Evolutionary conservation across 2,329 filamentous ascomycete genomes (phyloP), one percentile per base, ranked within the genome.

Genomic region (Venturia effusa): DNA sequence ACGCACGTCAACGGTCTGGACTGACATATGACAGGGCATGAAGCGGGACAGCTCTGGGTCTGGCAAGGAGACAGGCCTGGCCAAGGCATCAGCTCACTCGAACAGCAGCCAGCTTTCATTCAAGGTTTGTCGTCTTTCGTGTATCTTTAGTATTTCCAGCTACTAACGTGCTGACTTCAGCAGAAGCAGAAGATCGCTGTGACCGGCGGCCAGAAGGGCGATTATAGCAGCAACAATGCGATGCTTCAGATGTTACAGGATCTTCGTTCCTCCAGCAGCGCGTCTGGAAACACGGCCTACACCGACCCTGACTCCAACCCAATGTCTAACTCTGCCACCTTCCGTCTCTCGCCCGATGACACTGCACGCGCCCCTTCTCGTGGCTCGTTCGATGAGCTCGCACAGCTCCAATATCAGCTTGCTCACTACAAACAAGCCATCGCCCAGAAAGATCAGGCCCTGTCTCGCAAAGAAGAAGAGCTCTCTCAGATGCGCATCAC

Each of bases 381-480:
- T 34, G 30, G 15, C 27, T 1, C 27, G 27, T 57, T 34, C 27
- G 51, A 57, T 30, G 51, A 57, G 30, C 4, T 57, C 30, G 27
- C 51, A n/a, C 51, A 57, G 51, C 51, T 57, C 34, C 76, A 77
- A 39, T 83, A 85, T 37, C 88, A 91, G 72, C 76, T 92, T 34
- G 76, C 85, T 66, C 84, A 84, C 61, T 79, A 92, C 64, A 89
- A 88, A 77, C 75, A 86, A 62, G 84, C 92, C 74, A 82, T 93
- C 61, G 86, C 87, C 54, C 81, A 85, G 66, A 88, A 89, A 41
- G 84, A 88, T 66, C 85, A 80, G 71, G 83, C 87, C 70, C 89
- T 92, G 70, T 83, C 81, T 57, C 86, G 84, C 64, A 85, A 92
- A 71, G 87, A 89, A 65, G 82, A 89, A 63, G 87, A 91, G 75